These are phyloP conservation scores for Pharus latifolius DNA, from an alignment of 176 grass and related monocot genomes.

Conservation along the genomic window DNA sequence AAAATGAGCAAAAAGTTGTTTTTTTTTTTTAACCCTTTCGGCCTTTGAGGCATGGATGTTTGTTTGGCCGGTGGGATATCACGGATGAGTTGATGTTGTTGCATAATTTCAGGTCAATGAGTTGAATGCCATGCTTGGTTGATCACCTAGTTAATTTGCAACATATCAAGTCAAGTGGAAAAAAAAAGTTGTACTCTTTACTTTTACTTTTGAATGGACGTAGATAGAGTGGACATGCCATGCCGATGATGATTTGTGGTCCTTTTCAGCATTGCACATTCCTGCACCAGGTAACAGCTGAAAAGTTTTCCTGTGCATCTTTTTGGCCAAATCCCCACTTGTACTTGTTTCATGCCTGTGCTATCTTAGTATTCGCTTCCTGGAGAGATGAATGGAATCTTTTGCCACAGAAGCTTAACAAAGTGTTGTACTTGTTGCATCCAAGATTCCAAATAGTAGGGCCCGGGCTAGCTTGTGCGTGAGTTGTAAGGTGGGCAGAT, in stretches of 20 bases:
- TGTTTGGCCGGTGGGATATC: neutral
- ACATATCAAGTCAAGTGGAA: neutral
- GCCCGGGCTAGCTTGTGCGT: neutral
- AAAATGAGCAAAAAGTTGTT: neutral
- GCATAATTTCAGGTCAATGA: neutral
- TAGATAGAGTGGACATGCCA: no score
- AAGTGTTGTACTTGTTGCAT: neutral
- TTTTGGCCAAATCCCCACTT: neutral
- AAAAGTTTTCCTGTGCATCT: neutral
- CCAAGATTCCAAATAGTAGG: no score
- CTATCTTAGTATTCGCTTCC: neutral
- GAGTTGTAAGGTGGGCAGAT: neutral
- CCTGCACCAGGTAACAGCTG: neutral
- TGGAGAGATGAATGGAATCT: neutral
- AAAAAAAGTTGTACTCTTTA: neutral
- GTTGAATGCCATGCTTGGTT: neutral
- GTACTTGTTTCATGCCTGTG: conserved; percentile 5
- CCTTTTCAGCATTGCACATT: neutral
- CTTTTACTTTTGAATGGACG: neutral
- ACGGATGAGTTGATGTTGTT: neutral
- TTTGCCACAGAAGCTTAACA: neutral
- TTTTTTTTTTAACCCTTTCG: no score
- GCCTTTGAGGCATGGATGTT: conserved; percentile 1
- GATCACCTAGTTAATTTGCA: neutral
- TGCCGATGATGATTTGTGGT: neutral